Conservation (phyloP, 208 protist genomes). For the Leishmania major region DNA sequence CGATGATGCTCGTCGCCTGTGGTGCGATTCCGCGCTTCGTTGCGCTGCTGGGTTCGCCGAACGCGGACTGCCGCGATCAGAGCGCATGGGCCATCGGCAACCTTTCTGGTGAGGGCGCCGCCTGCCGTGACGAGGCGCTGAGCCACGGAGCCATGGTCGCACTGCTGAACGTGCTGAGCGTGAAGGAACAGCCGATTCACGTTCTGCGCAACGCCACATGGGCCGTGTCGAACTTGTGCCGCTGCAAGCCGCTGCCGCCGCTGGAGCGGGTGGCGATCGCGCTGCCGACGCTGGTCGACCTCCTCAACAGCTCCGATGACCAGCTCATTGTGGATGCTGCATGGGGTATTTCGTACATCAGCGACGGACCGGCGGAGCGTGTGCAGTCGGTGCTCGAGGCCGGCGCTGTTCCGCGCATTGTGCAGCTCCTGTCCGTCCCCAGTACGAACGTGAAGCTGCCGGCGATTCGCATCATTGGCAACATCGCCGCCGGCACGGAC, state of each 20-base stretch:
- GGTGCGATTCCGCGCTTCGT: constrained; percentile 97
- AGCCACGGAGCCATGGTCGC: constrained; percentile 67
- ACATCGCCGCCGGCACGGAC: constrained; percentile 98
- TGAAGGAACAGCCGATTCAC: constrained; percentile 56
- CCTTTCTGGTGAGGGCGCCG: constrained; percentile 96
- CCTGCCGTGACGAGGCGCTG: constrained; percentile 94
- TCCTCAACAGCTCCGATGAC: constrained; percentile 91
- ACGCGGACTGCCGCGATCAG: constrained; percentile 97
- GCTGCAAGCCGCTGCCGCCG: constrained; percentile 95
- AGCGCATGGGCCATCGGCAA: constrained; percentile 99
- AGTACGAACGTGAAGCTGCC: constrained; percentile 89
- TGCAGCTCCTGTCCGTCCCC: constrained; percentile 93
- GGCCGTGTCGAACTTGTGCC: constrained; percentile 98
- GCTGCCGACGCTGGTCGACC: constrained; percentile 86
- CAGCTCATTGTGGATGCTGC: constrained; percentile 96
- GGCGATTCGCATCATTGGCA: constrained; percentile 97
- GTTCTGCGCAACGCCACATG: constrained; percentile 96
- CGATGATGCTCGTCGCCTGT: constrained; percentile 86
- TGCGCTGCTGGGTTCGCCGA: constrained; percentile 86
- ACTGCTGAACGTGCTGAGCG: constrained; percentile 75
- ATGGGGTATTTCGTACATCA: constrained; percentile 98
- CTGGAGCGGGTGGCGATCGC: constrained; percentile 76
- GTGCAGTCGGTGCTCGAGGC: constrained; percentile 96
- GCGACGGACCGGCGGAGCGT: constrained; percentile 94
- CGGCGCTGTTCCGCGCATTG: constrained; percentile 85